Evolutionary conservation across 1,284 basidiomycete species (phyloP).

Genomic region (Puccinia hordei): DNA sequence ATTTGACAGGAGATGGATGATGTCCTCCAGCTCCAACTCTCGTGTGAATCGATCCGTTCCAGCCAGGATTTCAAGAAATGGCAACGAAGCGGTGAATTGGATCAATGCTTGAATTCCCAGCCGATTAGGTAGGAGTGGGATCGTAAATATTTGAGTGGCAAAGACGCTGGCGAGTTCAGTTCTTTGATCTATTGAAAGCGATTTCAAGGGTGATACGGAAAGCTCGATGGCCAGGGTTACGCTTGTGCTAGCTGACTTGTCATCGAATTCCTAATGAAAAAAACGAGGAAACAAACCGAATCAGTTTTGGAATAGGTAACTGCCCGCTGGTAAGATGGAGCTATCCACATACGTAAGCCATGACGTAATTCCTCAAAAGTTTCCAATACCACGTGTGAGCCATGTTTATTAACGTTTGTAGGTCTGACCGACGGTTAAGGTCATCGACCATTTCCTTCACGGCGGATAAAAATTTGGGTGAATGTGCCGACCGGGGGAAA

Average conservation of each 20-base stretch:
- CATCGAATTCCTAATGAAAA: slow-evolving; percentile 24
- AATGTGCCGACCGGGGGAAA: slow-evolving; percentile 33
- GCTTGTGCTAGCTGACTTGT: background rate
- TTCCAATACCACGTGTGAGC: slow-evolving; percentile 26
- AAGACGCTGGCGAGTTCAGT: background rate
- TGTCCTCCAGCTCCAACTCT: background rate
- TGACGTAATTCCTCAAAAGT: slow-evolving; percentile 27
- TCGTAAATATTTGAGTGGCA: slow-evolving; percentile 39
- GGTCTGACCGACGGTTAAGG: background rate
- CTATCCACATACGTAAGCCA: slow-evolving; percentile 26
- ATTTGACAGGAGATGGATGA: slow-evolving; percentile 42
- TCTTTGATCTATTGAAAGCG: background rate
- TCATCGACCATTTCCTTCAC: slow-evolving; percentile 21
- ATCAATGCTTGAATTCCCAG: slow-evolving; percentile 33
- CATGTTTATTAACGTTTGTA: background rate
- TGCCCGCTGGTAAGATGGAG: background rate
- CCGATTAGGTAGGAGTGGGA: slow-evolving; percentile 39
- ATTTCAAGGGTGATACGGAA: slow-evolving; percentile 28
- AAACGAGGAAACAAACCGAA: slow-evolving; percentile 8
- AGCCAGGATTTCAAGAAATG: slow-evolving; percentile 28
- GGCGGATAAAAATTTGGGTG: slow-evolving; percentile 8
- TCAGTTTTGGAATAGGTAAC: background rate
- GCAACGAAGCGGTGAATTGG: slow-evolving; percentile 34
- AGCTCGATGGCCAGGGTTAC: slow-evolving; percentile 28
- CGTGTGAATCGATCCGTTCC: background rate